Evolutionary conservation across 2,329 filamentous ascomycete species (phyloP), one percentile per base, ranked within the genome.

Genomic region (Epichloe festucae): DNA sequence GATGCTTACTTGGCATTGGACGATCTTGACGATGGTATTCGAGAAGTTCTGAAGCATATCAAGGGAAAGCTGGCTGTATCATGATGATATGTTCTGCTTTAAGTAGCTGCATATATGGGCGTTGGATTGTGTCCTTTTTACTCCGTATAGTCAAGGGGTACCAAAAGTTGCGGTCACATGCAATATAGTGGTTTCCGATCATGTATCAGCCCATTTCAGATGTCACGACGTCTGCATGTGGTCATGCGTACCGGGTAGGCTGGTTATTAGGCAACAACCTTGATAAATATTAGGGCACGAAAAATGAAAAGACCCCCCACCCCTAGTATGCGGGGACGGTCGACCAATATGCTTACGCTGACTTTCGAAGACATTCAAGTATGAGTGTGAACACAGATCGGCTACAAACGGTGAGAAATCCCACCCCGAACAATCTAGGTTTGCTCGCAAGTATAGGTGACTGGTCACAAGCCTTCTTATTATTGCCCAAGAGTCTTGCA

Each of bases 1-100:
- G 71, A 78, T 48, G 65, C 63, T n/a, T 68, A 80, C 38, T 58
- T 83, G 42, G 69, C 62, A 2, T 59, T 71, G 45, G 67, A 73
- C 35, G 70, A 70, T 15, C 64, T 84, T 44, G 81, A 84, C 59
- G 66, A 70, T n/a, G 74, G 70, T 39, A 74, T 84, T 55, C 68
- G 68, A 53, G 71, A 68, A 7, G 80, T 84, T 1, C 56, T 84
- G 56, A 71, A 77, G 58, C 71, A 78, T 57, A 78, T 73, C 0
- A 74, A 68, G 63, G 59, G 52, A 40, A 66, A 64, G 52, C 50
- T 65, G 55, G 48, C 52, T 49, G 31, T 47, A n/a, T 42, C 46
- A 35, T 59, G 46, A 52, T 11, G n/a, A 3, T 39, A 3, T 3
- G n/a, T 39, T 39, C 3, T 14, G 19, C 5, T 10, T 11, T 19